Evolutionary conservation across 345 rosid genomes (phyloP).

Genomic region (Conringia planisiliqua): DNA sequence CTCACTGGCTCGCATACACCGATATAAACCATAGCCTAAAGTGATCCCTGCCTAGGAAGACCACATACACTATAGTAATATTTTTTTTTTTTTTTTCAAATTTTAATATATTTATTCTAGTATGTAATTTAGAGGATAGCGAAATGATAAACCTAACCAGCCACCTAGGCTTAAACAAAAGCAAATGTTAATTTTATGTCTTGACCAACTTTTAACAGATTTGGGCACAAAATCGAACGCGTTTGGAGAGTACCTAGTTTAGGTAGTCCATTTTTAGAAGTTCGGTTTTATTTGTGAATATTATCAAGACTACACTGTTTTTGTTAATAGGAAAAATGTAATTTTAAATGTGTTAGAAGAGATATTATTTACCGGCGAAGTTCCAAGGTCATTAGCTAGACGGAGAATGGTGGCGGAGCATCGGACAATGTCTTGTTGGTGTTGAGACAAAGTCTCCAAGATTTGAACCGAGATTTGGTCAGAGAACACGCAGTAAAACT

Average conservation of each 20-base stretch:
- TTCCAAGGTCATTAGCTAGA: not conserved
- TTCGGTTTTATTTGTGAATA: too few relatives aligned
- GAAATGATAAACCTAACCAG: not conserved
- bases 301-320: not conserved
- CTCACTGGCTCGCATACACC: not conserved
- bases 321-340: not conserved
- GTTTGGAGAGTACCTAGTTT: not conserved
- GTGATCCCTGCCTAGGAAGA: not conserved
- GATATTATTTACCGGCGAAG: not conserved
- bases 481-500: not conserved
- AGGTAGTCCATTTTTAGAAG: too few relatives aligned
- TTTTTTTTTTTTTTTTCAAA: too few relatives aligned
- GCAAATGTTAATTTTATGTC: too few relatives aligned
- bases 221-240: not conserved
- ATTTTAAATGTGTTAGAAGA: not conserved
- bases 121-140: not conserved
- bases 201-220: not conserved
- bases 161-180: not conserved
- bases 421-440: not conserved
- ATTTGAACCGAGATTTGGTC: not conserved
- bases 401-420: not conserved
- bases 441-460: not conserved
- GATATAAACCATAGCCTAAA: not conserved
- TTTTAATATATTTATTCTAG: not conserved
- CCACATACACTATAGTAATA: too few relatives aligned